A percentile compares a stretch with the other conserved stretches of the same genome.
Conservation (phyloP, 805 yeast genomes). For the Saccharomycopsis javanensis region DNA sequence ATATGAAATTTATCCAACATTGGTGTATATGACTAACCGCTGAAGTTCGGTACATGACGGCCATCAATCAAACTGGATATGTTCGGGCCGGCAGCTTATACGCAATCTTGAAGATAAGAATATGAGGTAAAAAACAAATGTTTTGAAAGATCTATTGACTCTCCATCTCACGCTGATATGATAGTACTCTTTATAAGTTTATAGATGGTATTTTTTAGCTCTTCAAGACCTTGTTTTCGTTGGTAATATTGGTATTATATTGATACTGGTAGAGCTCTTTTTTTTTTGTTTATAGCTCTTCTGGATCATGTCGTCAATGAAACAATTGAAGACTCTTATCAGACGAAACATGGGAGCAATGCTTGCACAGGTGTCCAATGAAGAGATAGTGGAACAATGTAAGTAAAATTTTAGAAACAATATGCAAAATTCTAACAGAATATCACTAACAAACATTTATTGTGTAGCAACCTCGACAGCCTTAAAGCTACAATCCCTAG, state of each 20-base stretch:
- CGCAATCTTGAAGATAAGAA: not conserved
- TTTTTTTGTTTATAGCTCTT: not conserved
- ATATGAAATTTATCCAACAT: not conserved
- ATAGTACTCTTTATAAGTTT: no score
- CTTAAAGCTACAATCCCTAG: constrained; percentile 5
- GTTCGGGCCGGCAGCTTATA: not conserved
- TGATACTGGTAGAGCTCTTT: not conserved
- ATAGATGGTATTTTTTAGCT: no score
- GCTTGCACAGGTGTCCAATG: constrained; percentile 1
- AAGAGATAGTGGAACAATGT: constrained; percentile 14
- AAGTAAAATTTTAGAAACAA: not conserved
- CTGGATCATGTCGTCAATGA: not conserved
- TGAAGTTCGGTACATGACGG: not conserved
- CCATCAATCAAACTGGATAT: not conserved
- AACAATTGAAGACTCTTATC: constrained; percentile 1
- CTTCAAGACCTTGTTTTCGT: no score
- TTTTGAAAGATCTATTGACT: not conserved
- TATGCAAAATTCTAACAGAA: not conserved
- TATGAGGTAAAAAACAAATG: not conserved
- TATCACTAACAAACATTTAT: not conserved
- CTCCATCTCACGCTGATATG: no score
- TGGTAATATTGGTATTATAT: no score
- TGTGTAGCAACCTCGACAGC: not conserved
- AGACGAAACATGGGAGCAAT: constrained; percentile 1
- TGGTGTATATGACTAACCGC: not conserved